A percentile compares a stretch with the other conserved stretches of the same genome.
Conservation (phyloP, 345 rosid genomes). For the Physaria fendleri region DNA sequence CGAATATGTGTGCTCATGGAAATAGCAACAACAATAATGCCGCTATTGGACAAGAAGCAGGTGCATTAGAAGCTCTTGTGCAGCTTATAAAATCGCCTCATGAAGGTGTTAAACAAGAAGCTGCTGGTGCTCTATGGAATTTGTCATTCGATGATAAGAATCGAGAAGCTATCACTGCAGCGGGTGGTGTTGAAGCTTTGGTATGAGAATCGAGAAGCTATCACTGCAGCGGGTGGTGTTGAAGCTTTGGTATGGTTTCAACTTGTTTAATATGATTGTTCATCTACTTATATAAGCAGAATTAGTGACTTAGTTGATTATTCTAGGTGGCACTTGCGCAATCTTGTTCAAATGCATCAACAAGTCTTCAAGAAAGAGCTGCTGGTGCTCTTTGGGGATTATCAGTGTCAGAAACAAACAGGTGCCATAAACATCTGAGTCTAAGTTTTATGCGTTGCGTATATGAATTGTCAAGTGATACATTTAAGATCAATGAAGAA, state of each 20-base stretch:
- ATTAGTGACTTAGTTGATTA: conserved; percentile 17
- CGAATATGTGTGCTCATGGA: conserved; percentile 95
- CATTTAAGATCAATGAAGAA: conserved; percentile 4
- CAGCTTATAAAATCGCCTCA: conserved; percentile 72
- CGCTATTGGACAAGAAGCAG: conserved; percentile 88
- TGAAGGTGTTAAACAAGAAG: conserved; percentile 95
- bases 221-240: conserved; percentile 79
- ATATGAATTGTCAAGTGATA: background rate
- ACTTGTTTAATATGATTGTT: background rate
- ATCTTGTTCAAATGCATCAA: conserved; percentile 74
- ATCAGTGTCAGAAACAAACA: conserved; percentile 88
- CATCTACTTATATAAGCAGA: background rate
- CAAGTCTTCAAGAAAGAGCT: conserved; percentile 98
- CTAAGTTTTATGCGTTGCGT: background rate
- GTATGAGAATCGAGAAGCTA: conserved; percentile 78
- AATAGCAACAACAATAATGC: conserved; percentile 87
- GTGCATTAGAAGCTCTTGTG: conserved; percentile 90
- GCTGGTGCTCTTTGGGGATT: conserved; percentile 98
- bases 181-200: conserved; percentile 88
- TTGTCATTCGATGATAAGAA: conserved; percentile 73
- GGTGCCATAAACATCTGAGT: conserved; percentile 33
- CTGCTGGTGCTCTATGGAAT: conserved; percentile 87
- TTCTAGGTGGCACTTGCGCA: conserved; percentile 79
- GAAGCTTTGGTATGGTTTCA: conserved; percentile 65
- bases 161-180: conserved; percentile 79